A percentile compares a stretch with the other conserved stretches of the same genome.
Conservation (phyloP, 2,329 filamentous ascomycete genomes). For the Exserohilum rostratum region DNA sequence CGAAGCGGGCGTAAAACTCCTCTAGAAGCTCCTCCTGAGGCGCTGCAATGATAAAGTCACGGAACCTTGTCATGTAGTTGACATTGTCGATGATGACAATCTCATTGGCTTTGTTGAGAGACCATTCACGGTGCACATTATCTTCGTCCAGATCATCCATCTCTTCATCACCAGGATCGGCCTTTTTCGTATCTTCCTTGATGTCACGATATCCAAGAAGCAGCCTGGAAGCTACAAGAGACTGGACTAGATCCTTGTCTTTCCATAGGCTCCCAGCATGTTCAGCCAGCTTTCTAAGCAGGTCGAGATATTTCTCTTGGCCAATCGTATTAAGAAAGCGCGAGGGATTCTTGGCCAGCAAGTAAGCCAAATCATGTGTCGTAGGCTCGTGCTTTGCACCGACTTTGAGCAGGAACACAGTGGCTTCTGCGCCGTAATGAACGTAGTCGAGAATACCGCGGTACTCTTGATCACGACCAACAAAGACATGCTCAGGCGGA, state of each 20-base stretch:
- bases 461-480: constrained; percentile 75
- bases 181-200: constrained; percentile 61
- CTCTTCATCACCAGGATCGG: constrained; percentile 47
- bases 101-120: constrained; percentile 76
- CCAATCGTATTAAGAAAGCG: constrained; percentile 81
- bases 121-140: constrained; percentile 70
- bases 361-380: constrained; percentile 79
- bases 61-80: constrained; percentile 78
- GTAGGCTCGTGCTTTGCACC: constrained; percentile 92
- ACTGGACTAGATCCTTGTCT: constrained; percentile 77
- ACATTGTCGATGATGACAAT: constrained; percentile 66
- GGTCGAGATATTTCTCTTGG: constrained; percentile 82
- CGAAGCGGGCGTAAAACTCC: constrained; percentile 80
- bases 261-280: constrained; percentile 71
- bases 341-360: constrained; percentile 83
- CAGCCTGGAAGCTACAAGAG: constrained; percentile 77
- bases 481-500: constrained; percentile 76
- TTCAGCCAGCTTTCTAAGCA: constrained; percentile 82
- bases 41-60: constrained; percentile 79
- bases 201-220: constrained; percentile 81
- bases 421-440: constrained; percentile 86
- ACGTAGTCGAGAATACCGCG: constrained; percentile 96
- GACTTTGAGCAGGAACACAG: constrained; percentile 84
- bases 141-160: constrained; percentile 55
- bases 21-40: constrained; percentile 90